Conservation (phyloP, 176 grass and related monocot species). For the Aegilops longissima region DNA sequence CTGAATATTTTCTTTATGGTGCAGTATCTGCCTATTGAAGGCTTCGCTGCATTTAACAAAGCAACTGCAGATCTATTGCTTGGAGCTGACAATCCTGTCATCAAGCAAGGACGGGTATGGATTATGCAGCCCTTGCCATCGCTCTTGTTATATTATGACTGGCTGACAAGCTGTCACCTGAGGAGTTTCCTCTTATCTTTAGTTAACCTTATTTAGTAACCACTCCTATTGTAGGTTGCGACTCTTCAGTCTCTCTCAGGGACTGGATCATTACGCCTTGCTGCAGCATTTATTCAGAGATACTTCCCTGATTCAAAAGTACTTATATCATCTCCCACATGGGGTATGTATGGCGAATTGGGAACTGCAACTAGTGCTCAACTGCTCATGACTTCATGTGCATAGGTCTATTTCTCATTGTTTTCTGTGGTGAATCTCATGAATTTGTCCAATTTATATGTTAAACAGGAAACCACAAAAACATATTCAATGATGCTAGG, state of each 20-base stretch:
- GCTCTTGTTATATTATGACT: neutral
- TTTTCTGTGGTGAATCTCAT: neutral
- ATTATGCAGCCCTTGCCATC: neutral
- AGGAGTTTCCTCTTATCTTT: conserved; percentile 22
- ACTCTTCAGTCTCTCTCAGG: conserved; percentile 93
- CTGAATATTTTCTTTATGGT: conserved; percentile 26
- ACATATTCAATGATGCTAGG: conserved; percentile 97
- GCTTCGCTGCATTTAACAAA: conserved; percentile 91
- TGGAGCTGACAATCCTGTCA: conserved; percentile 77
- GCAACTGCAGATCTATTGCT: conserved; percentile 82
- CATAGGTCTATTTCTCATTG: neutral
- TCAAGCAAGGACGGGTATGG: conserved; percentile 71
- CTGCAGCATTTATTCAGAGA: conserved; percentile 96
- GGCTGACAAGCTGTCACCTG: conserved; percentile 4
- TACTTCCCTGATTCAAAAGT: conserved; percentile 91
- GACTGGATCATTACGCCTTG: conserved; percentile 86
- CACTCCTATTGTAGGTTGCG: conserved; percentile 59
- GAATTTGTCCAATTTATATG: conserved; percentile 1
- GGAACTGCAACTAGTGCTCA: conserved; percentile 19
- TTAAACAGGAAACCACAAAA: conserved; percentile 94
- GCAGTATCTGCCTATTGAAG: conserved; percentile 99
- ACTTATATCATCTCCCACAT: conserved; percentile 92
- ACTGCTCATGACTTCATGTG: conserved; percentile 12
- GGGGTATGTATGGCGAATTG: conserved; percentile 51
- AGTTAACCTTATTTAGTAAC: conserved; percentile 9